Evolutionary conservation across 164 flowering plant genomes (phyloP).

Genomic region (Sedum album): DNA sequence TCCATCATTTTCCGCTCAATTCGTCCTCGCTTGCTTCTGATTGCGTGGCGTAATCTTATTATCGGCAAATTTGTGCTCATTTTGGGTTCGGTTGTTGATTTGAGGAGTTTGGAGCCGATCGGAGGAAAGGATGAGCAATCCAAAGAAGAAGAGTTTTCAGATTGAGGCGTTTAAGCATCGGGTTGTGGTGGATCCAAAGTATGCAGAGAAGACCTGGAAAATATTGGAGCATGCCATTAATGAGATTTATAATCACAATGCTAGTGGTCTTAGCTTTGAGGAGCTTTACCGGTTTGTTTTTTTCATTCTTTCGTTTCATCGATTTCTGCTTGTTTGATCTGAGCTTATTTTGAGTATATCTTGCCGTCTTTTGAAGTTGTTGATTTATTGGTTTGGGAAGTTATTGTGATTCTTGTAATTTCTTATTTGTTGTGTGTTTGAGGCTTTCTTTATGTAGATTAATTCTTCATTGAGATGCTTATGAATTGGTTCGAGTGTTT

Average conservation of each 20-base stretch:
- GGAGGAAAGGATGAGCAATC: slow-evolving; percentile 47
- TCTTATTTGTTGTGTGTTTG: too few relatives aligned
- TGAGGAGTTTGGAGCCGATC: slow-evolving; percentile 84
- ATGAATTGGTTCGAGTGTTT: too few relatives aligned
- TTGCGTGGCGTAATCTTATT: background rate
- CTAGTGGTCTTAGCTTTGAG: slow-evolving; percentile 90
- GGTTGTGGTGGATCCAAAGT: slow-evolving; percentile 90
- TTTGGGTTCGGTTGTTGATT: slow-evolving; percentile 42
- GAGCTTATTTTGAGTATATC: too few relatives aligned
- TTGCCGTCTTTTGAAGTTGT: background rate
- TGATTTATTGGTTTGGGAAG: too few relatives aligned
- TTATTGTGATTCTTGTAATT: too few relatives aligned
- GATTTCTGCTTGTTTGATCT: background rate
- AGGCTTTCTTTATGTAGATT: too few relatives aligned
- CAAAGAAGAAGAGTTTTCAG: slow-evolving; percentile 78
- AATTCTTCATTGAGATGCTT: too few relatives aligned
- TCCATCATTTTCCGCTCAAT: too few relatives aligned
- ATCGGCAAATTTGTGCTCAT: too few relatives aligned
- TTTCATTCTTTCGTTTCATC: background rate
- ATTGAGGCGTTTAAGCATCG: slow-evolving; percentile 85
- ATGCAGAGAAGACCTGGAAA: slow-evolving; percentile 93
- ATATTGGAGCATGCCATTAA: slow-evolving; percentile 88
- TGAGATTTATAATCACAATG: slow-evolving; percentile 91
- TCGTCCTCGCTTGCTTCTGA: background rate
- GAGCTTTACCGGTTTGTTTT: slow-evolving; percentile 75